These are phyloP conservation scores for Vaccinium myrtillus DNA, from an alignment of 148 eudicot species.

Conservation along the genomic window DNA sequence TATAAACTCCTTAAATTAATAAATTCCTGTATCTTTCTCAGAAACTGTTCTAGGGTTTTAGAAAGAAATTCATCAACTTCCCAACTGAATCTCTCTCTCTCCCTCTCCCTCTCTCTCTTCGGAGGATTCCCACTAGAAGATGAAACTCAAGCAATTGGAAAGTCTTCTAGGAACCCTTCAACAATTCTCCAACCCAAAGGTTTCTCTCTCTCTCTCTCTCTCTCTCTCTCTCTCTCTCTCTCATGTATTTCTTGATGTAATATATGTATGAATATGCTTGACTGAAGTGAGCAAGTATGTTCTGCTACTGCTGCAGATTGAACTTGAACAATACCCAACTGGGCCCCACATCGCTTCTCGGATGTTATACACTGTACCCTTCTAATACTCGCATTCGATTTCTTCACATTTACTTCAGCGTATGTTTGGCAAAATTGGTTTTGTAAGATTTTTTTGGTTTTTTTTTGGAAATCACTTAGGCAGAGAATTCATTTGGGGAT, in stretches of 20 bases:
- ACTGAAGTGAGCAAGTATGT: constrained; percentile 1
- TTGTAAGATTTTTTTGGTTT: constrained; percentile 10
- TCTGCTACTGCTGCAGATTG: constrained; percentile 56
- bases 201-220: constrained; percentile 22
- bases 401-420: neutral
- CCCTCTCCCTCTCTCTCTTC: neutral
- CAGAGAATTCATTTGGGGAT: constrained; percentile 93
- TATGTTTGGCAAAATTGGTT: neutral
- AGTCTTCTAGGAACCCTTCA: constrained; percentile 76
- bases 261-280: neutral
- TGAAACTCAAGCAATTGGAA: constrained; percentile 98
- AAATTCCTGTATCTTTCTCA: neutral
- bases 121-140: constrained; percentile 29
- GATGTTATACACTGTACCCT: constrained; percentile 77
- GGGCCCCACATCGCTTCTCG: constrained; percentile 97
- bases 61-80: neutral
- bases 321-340: constrained; percentile 95
- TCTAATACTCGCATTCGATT: neutral
- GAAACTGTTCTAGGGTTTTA: neutral
- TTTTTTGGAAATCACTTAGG: constrained; percentile 39
- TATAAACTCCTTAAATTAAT: too few species aligned
- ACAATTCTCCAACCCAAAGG: constrained; percentile 86
- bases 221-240: constrained; percentile 9
- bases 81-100: constrained; percentile 8
- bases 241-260: constrained; percentile 5